phyloP scores from a whole-genome alignment of 495 filamentous ascomycete species.

The Tetracladium setigerum region DNA sequence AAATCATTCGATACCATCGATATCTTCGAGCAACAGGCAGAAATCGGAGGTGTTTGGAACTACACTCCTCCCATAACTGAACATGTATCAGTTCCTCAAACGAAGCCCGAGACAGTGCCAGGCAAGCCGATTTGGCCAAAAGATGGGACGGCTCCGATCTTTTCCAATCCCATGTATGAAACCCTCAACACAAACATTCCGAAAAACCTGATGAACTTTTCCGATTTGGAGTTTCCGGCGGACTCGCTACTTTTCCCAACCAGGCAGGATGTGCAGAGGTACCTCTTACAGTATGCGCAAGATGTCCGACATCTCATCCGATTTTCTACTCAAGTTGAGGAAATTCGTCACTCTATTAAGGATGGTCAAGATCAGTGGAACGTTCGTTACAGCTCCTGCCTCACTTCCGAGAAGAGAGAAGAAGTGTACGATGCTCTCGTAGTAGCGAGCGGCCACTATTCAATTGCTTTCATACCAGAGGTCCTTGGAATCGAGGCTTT shows the following conservation, averaged over 20 bases:
- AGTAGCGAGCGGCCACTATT: constrained; percentile 78
- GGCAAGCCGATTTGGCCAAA: constrained; percentile 36
- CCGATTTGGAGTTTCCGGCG: constrained; percentile 57
- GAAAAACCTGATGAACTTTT: constrained; percentile 70
- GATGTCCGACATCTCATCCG: constrained; percentile 16
- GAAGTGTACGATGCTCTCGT: constrained; percentile 70
- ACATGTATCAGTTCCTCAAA: constrained; percentile 9
- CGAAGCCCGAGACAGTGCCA: constrained; percentile 14
- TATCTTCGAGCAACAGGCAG: constrained; percentile 72
- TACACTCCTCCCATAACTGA: constrained; percentile 37
- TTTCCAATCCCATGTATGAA: constrained; percentile 71
- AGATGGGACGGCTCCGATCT: constrained; percentile 27
- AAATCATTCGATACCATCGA: constrained; percentile 60
- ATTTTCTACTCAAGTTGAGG: constrained; percentile 15
- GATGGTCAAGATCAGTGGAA: constrained; percentile 33
- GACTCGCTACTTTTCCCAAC: constrained; percentile 64
- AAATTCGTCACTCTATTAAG: constrained; percentile 2
- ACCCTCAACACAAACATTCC: constrained; percentile 82
- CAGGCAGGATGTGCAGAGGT: constrained; percentile 58
- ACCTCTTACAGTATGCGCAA: constrained; percentile 63
- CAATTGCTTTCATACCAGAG: constrained; percentile 60
- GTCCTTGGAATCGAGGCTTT: constrained; percentile 51
- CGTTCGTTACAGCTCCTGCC: constrained; percentile 44
- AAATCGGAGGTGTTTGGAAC: constrained; percentile 80
- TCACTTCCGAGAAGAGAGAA: constrained; percentile 29